phyloP scores from a whole-genome alignment of 2,329 filamentous ascomycete species.

The Pestalotiopsis sp. region DNA sequence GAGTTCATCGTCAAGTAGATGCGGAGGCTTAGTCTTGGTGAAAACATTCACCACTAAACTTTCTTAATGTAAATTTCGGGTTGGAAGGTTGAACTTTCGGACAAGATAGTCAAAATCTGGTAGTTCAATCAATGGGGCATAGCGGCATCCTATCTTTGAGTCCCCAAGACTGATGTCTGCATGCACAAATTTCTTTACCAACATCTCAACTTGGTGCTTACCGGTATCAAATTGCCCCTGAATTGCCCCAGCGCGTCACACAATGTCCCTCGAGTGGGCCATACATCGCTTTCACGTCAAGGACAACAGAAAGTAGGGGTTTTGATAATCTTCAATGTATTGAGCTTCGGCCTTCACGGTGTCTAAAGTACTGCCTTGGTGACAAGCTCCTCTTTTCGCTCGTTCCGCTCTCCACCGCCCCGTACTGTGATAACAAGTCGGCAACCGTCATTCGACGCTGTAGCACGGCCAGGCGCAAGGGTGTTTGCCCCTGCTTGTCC shows the following conservation, averaged over 20 bases:
- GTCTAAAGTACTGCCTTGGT: not conserved
- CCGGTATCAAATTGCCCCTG: no score
- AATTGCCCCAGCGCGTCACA: no score
- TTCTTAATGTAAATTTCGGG: not conserved
- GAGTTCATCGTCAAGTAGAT: not conserved
- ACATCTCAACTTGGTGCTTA: no score
- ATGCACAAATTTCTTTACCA: no score
- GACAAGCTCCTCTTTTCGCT: not conserved
- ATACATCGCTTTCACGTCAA: not conserved
- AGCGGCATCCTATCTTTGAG: no score
- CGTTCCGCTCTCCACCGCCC: not conserved
- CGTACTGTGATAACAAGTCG: not conserved
- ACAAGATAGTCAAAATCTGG: no score
- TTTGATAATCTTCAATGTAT: not conserved
- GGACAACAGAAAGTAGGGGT: no score
- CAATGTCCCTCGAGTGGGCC: no score
- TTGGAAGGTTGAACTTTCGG: no score
- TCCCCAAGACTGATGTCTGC: no score
- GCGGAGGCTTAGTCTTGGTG: not conserved
- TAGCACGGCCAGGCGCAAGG: not conserved
- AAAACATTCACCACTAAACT: not conserved
- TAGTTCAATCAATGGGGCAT: no score
- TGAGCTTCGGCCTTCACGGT: not conserved
- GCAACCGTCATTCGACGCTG: not conserved
- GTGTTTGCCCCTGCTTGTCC: not conserved